These are phyloP conservation scores for Decorospora gaudefroyi DNA, from an alignment of 2,329 filamentous ascomycete genomes.

Conservation along the genomic window DNA sequence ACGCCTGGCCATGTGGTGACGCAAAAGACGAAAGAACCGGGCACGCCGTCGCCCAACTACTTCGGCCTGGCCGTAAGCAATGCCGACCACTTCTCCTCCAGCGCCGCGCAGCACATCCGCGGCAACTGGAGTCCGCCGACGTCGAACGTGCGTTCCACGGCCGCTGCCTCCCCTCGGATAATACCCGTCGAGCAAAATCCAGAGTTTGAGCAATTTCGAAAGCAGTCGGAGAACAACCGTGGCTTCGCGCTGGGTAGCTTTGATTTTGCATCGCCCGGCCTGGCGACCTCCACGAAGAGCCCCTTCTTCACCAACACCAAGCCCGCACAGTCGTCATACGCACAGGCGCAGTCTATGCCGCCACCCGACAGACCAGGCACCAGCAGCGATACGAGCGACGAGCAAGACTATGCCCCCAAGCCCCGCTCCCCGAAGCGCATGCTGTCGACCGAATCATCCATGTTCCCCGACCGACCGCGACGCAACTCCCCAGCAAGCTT, in stretches of 20 bases:
- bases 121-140: constrained; percentile 76
- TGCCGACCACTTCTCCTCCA: constrained; percentile 66
- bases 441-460: constrained; percentile 52
- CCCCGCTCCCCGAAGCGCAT: constrained; percentile 56
- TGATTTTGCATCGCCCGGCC: constrained; percentile 46
- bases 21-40: constrained; percentile 34
- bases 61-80: constrained; percentile 72
- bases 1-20: constrained; percentile 35
- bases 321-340: constrained; percentile 32
- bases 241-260: constrained; percentile 51
- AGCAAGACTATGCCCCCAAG: constrained; percentile 29
- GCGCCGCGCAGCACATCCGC: constrained; percentile 61
- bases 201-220: constrained; percentile 79
- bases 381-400: constrained; percentile 25
- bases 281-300: constrained; percentile 35
- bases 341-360: constrained; percentile 41
- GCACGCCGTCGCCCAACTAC: constrained; percentile 74
- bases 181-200: constrained; percentile 75
- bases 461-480: constrained; percentile 51
- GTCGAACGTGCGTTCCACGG: constrained; percentile 72
- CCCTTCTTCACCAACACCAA: constrained; percentile 31
- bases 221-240: constrained; percentile 66
- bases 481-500: constrained; percentile 55
- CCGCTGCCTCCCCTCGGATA: constrained; percentile 68
- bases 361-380: constrained; percentile 18